Percentiles rank a stretch among this genome's conserved stretches.
Conservation (phyloP, 306 rosid genomes). For the Begonia fuchsioides region DNA sequence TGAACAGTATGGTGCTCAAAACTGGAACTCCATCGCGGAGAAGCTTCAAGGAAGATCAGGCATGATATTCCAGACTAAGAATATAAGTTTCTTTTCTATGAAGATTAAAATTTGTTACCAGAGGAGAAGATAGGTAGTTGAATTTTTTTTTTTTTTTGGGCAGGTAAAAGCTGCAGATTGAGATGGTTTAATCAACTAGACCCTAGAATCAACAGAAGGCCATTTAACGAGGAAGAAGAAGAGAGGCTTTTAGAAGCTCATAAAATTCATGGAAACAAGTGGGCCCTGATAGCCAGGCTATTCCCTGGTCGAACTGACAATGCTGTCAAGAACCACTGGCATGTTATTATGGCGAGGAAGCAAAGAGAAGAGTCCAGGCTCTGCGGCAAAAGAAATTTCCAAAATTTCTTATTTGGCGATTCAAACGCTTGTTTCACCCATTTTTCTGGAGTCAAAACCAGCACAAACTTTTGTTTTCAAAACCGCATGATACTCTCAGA, state of each 20-base stretch:
- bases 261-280: too few species aligned
- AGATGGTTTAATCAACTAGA: slow-evolving; percentile 89
- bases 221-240: slow-evolving; percentile 82
- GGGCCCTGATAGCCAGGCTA: not conserved
- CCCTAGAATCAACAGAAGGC: slow-evolving; percentile 86
- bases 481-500: not conserved
- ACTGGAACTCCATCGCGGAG: slow-evolving; percentile 88
- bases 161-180: slow-evolving; percentile 92
- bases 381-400: slow-evolving; percentile 31
- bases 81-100: not conserved
- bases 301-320: slow-evolving; percentile 4
- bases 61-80: not conserved
- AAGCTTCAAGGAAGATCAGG: slow-evolving; percentile 98
- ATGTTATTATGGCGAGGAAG: slow-evolving; percentile 1
- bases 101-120: not conserved
- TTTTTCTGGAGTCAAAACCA: not conserved
- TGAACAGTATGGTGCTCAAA: slow-evolving; percentile 67
- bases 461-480: not conserved
- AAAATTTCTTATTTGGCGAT: slow-evolving; percentile 6
- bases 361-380: slow-evolving; percentile 4
- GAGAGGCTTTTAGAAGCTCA: slow-evolving; percentile 12
- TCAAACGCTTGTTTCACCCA: not conserved
- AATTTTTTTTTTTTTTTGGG: not conserved
- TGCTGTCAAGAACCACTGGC: slow-evolving; percentile 6
- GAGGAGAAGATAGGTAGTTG: slow-evolving; percentile 4